These are phyloP conservation scores for Neonectria sp. DNA, from an alignment of 2,329 filamentous ascomycete species.

Conservation along the genomic window DNA sequence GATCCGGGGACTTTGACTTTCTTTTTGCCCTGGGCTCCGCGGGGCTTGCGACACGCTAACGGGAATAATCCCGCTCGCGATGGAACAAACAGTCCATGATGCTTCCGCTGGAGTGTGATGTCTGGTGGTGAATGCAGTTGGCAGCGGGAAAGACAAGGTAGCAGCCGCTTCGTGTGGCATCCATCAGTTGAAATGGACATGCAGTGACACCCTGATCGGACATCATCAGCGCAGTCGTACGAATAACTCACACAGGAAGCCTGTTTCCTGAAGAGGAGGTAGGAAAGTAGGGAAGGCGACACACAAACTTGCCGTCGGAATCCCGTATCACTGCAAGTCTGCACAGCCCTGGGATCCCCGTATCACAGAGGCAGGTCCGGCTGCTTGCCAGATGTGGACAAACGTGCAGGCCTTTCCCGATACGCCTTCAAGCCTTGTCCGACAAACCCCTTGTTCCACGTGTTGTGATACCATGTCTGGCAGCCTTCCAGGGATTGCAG, in stretches of 20 bases:
- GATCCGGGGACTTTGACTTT: conserved; percentile 22
- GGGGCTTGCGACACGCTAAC: conserved; percentile 4
- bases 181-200: not conserved
- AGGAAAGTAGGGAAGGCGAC: not conserved
- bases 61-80: not conserved
- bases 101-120: conserved; percentile 1
- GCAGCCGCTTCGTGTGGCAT: conserved; percentile 15
- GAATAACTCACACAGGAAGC: not conserved
- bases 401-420: conserved; percentile 34
- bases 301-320: not conserved
- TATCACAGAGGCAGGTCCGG: conserved; percentile 18
- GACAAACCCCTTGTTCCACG: conserved; percentile 31
- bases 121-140: conserved; percentile 7
- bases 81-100: not conserved
- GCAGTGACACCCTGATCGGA: not conserved
- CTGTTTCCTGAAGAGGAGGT: not conserved
- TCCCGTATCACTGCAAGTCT: not conserved
- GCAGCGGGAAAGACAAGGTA: conserved; percentile 14
- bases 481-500: conserved; percentile 15
- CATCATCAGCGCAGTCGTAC: not conserved
- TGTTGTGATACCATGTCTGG: conserved; percentile 28
- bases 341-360: conserved; percentile 26
- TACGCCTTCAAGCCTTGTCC: conserved; percentile 27
- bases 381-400: conserved; percentile 36
- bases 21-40: not conserved